Evolutionary conservation across 257 asterid genomes (phyloP).

Genomic region (Lycium ferocissimum): DNA sequence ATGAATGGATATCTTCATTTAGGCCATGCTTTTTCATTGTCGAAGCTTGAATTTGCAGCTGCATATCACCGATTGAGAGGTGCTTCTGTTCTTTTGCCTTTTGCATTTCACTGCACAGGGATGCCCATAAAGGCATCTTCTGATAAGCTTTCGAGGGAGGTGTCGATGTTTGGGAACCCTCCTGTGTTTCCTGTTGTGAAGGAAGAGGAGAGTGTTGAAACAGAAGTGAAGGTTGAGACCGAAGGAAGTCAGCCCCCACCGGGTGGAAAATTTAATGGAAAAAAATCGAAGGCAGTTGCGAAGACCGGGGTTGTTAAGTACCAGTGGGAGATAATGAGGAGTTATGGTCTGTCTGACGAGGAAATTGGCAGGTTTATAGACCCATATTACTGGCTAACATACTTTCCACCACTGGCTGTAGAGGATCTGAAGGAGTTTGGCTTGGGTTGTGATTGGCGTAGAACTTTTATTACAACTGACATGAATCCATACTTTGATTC

Average conservation of each 20-base stretch:
- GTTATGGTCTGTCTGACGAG: conserved; percentile 75
- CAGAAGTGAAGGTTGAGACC: conserved; percentile 52
- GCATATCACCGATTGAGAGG: conserved; percentile 91
- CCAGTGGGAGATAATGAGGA: conserved; percentile 97
- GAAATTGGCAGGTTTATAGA: conserved; percentile 74
- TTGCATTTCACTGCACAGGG: conserved; percentile 93
- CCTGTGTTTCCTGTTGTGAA: conserved; percentile 71
- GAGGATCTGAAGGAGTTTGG: conserved; percentile 94
- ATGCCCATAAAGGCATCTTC: conserved; percentile 99
- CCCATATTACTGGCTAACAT: conserved; percentile 81
- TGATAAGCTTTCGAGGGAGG: conserved; percentile 79
- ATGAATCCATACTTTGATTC: conserved; percentile 81
- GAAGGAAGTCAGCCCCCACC: conserved; percentile 62
- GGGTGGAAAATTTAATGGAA: conserved; percentile 84
- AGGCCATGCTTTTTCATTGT: conserved; percentile 90
- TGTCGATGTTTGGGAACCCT: conserved; percentile 77
- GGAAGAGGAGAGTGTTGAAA: conserved; percentile 62
- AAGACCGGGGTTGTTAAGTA: conserved; percentile 72
- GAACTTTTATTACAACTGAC: conserved; percentile 84
- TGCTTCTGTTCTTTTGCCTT: conserved; percentile 84
- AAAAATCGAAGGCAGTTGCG: conserved; percentile 88
- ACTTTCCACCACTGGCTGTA: conserved; percentile 88
- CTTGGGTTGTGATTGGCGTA: conserved; percentile 97
- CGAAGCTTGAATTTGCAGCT: conserved; percentile 91
- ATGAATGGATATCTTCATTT: conserved; percentile 93